Conservation (phyloP, 2,329 filamentous ascomycete species). For the Chrysosporium keratinophilum region DNA sequence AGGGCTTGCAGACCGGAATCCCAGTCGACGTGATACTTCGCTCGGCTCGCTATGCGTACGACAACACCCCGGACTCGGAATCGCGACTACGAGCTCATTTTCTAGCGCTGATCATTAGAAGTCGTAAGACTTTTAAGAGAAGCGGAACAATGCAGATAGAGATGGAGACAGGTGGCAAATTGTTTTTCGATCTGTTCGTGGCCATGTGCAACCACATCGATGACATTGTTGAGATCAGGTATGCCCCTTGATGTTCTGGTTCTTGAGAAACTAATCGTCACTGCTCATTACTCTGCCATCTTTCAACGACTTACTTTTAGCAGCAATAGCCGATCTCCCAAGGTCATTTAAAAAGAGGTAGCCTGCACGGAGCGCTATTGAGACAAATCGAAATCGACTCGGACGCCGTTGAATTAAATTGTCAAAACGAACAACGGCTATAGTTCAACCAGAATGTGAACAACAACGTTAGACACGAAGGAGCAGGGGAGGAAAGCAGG, state of each 20-base stretch:
- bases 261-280: conserved; percentile 13
- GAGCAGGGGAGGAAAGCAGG: conserved; percentile 11
- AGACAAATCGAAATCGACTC: conserved; percentile 27
- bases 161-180: conserved; percentile 88
- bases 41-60: conserved; percentile 89
- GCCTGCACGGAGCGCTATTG: conserved; percentile 22
- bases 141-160: conserved; percentile 98
- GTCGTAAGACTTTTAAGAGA: conserved; percentile 93
- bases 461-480: conserved; percentile 23
- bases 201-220: conserved; percentile 97
- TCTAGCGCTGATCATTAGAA: conserved; percentile 92
- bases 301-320: conserved; percentile 12
- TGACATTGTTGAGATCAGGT: conserved; percentile 81
- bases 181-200: conserved; percentile 98
- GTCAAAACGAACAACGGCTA: conserved; percentile 20
- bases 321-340: conserved; percentile 45
- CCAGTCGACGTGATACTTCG: conserved; percentile 84
- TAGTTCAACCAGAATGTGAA: conserved; percentile 28
- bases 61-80: conserved; percentile 86
- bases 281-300: background rate
- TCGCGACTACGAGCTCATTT: conserved; percentile 91
- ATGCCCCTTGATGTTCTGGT: conserved; percentile 33
- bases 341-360: conserved; percentile 42
- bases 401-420: conserved; percentile 17
- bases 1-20: conserved; percentile 85